Conservation (phyloP, 1,284 basidiomycete genomes). For the Fomitopsis pinicola region DNA sequence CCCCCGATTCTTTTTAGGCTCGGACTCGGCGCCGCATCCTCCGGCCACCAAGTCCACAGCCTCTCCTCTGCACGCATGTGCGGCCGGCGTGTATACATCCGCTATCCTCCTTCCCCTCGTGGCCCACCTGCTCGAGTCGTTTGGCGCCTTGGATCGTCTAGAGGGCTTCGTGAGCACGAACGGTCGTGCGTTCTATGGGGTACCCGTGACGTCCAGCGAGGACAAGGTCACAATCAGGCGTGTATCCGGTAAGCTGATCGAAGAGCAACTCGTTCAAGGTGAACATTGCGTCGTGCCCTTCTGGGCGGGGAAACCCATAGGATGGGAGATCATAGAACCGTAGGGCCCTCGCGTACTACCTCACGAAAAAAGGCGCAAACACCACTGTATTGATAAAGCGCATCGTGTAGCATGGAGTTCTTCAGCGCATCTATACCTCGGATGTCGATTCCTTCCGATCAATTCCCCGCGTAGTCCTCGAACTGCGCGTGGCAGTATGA, state of each 20-base stretch:
- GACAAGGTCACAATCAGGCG: conserved; percentile 33
- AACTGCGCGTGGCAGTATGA: no score
- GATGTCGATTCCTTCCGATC: background rate
- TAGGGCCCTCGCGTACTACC: background rate
- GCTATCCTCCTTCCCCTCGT: conserved; percentile 87
- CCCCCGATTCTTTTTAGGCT: conserved; percentile 96
- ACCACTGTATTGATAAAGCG: background rate
- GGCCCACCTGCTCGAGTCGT: conserved; percentile 82
- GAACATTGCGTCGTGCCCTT: conserved; percentile 80
- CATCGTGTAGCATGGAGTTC: background rate
- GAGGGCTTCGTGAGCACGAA: conserved; percentile 74
- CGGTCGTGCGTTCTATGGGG: conserved; percentile 80
- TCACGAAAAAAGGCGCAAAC: background rate
- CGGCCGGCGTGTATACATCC: conserved; percentile 92
- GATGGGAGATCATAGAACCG: conserved; percentile 68
- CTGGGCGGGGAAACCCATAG: conserved; percentile 83
- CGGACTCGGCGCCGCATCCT: conserved; percentile 95
- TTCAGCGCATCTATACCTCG: background rate
- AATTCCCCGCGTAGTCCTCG: no score
- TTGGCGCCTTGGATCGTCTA: conserved; percentile 79
- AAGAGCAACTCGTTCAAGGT: conserved; percentile 46
- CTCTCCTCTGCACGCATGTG: conserved; percentile 72
- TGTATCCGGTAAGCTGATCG: conserved; percentile 41
- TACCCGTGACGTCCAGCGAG: conserved; percentile 24
- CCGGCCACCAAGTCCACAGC: conserved; percentile 76